These are phyloP conservation scores for Jacaranda copaia DNA, from an alignment of 257 asterid species.

Conservation along the genomic window DNA sequence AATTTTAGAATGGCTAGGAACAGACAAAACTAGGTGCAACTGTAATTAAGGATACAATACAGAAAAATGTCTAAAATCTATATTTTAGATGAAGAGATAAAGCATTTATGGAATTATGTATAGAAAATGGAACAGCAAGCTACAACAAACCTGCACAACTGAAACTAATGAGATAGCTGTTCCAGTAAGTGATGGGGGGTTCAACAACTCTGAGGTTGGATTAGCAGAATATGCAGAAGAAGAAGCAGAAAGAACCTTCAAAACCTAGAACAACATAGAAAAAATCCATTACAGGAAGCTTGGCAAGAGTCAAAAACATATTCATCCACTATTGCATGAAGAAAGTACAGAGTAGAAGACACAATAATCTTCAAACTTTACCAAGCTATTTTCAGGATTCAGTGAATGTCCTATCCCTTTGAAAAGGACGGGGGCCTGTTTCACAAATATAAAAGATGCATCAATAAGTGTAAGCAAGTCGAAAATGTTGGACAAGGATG, in stretches of 20 bases:
- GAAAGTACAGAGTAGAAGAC: constrained; percentile 13
- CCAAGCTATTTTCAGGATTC: constrained; percentile 75
- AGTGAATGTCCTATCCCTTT: constrained; percentile 77
- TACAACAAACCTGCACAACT: constrained; percentile 65
- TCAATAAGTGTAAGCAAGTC: not conserved
- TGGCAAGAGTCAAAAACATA: constrained; percentile 18
- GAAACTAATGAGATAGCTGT: constrained; percentile 77
- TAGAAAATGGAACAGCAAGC: not conserved
- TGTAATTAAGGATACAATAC: not conserved
- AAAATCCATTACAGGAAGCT: constrained; percentile 11
- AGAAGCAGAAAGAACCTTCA: constrained; percentile 79
- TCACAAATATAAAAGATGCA: constrained; percentile 24
- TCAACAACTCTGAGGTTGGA: constrained; percentile 60
- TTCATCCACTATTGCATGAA: not conserved
- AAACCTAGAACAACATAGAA: constrained; percentile 47
- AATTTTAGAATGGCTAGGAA: not conserved
- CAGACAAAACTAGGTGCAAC: not conserved
- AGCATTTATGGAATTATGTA: not conserved
- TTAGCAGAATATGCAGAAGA: constrained; percentile 77
- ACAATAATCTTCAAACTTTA: constrained; percentile 35
- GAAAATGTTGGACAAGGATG: not conserved
- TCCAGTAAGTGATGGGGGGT: constrained; percentile 68
- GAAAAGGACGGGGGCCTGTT: constrained; percentile 80
- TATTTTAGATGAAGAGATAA: not conserved
- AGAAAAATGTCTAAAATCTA: not conserved